phyloP scores from a whole-genome alignment of 1,139 yeast genomes.

The Pichia sp. region DNA sequence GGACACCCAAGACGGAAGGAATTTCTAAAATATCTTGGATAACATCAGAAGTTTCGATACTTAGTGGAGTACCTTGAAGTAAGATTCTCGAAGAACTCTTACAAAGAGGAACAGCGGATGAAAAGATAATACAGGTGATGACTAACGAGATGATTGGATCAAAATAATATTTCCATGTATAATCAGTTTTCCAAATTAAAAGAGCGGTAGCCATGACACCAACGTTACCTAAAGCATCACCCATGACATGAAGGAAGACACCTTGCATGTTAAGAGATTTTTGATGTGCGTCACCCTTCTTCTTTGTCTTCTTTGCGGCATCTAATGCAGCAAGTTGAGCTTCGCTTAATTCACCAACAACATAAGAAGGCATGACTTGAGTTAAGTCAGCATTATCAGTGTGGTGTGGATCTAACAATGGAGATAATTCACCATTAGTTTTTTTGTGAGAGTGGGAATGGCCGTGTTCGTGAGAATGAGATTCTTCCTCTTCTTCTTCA shows the following conservation, averaged over 20 bases:
- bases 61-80: conserved; percentile 88
- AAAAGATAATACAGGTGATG: conserved; percentile 84
- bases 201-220: conserved; percentile 92
- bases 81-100: conserved; percentile 83
- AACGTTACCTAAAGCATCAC: conserved; percentile 93
- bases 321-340: not conserved
- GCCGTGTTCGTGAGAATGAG: conserved; percentile 13
- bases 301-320: not conserved
- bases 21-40: conserved; percentile 63
- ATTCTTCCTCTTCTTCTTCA: not conserved
- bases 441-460: conserved; percentile 14
- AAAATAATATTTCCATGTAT: conserved; percentile 79
- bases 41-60: conserved; percentile 73
- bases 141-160: conserved; percentile 87
- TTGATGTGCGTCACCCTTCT: conserved; percentile 8
- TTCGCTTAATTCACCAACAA: conserved; percentile 26
- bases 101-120: conserved; percentile 90
- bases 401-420: conserved; percentile 5
- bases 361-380: conserved; percentile 33
- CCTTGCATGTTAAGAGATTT: conserved; percentile 95
- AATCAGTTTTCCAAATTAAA: conserved; percentile 92
- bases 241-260: conserved; percentile 90
- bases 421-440: conserved; percentile 4
- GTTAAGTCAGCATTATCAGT: conserved; percentile 29
- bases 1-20: conserved; percentile 78